Evolutionary conservation across 192 early-diverging fungal genomes (phyloP).

Genomic region (Coemansia guatemalensis): DNA sequence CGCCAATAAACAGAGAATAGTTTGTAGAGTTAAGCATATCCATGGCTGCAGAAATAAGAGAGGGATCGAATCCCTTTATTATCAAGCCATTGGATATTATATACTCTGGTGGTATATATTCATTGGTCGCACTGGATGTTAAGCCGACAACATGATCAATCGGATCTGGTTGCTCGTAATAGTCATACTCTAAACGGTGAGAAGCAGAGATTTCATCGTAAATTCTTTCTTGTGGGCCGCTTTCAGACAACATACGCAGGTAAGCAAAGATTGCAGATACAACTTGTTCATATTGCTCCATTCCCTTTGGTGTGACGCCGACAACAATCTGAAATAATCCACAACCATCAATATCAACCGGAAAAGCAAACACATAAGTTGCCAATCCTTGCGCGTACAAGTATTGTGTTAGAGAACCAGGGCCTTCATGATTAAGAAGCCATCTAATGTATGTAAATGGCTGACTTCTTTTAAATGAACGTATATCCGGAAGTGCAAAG

Average conservation of each 20-base stretch:
- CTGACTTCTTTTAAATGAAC: conserved; percentile 47
- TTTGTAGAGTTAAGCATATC: too few relatives aligned
- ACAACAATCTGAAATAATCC: conserved; percentile 16
- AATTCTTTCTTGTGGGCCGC: conserved; percentile 20
- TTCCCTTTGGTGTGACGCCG: conserved; percentile 17
- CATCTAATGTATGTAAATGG: conserved; percentile 33
- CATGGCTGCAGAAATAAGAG: too few relatives aligned
- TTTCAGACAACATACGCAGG: conserved; percentile 19
- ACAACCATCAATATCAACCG: not conserved
- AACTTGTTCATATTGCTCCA: conserved; percentile 28
- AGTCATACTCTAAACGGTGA: too few relatives aligned
- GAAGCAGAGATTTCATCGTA: too few relatives aligned
- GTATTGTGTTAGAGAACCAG: conserved; percentile 77
- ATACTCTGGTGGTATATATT: too few relatives aligned
- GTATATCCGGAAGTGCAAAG: conserved; percentile 79
- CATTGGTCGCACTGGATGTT: too few relatives aligned
- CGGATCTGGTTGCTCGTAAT: too few relatives aligned
- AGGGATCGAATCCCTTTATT: too few relatives aligned
- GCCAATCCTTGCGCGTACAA: conserved; percentile 88
- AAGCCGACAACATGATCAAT: too few relatives aligned
- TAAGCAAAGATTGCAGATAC: conserved; percentile 23
- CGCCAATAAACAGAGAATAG: too few relatives aligned
- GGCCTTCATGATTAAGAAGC: conserved; percentile 78
- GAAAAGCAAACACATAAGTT: conserved; percentile 29
- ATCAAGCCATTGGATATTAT: too few relatives aligned